Evolutionary conservation across 73 alveolate genomes (phyloP), one percentile per base, ranked within the genome.

Genomic region (Tetrahymena thermophila): DNA sequence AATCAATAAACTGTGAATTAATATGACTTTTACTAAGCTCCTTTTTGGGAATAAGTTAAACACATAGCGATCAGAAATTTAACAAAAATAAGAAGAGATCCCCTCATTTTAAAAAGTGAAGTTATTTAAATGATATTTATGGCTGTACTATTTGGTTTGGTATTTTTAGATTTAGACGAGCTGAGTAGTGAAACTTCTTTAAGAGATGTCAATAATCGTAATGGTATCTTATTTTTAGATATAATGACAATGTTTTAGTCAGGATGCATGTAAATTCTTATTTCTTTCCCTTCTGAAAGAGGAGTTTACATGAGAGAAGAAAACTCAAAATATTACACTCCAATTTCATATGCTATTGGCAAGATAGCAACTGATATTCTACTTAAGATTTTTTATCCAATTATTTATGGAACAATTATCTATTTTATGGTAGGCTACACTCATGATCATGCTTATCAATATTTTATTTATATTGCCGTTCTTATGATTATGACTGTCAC

Each of bases 251-350:
- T 40, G 44, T 71, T 95, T 34, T 43, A 96, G 96, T 57, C 94
- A 17, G 34, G 94, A 35, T 14, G 58, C 34, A 94, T 95, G 43
- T 85, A 93, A 14, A 95, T 95, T 35, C 85, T 95, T 23, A 56
- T 95, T 25, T 28, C 93, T n/a, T 95, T 95, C 58, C 56, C 97
- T 21, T 34, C 85, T 40, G 97, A 95, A 44, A 85, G 97, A 85
- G 97, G 94, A 85, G 97, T 95, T 17, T 95, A 85, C 89, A 42
- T 95, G 35, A 95, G 95, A 44, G 97, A 95, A 89, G 97, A 95
- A 38, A 95, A 95, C 37, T 95, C 97, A 8, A 95, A 95, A 35
- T 34, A 85, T 21, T 95, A 95, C 43, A 85, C 97, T 19, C 93
- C 97, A 0, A 56, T 85, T 85, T 34, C 95, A 25, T 95, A 95